Conservation (phyloP, 768 basidiomycete species). For the Lactarius sanguifluus region DNA sequence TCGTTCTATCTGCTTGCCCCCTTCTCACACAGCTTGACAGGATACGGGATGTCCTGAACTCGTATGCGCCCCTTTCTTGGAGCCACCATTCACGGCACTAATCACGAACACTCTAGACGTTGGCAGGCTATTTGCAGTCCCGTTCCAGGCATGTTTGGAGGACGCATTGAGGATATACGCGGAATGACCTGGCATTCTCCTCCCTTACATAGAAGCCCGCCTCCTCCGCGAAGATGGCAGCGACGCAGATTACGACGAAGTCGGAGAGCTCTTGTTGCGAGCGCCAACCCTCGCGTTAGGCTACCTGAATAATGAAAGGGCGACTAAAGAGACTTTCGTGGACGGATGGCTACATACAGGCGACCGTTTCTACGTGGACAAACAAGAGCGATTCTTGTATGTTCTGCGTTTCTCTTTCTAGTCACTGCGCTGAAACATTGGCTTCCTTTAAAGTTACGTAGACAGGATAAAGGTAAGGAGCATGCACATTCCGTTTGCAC, state of each 20-base stretch:
- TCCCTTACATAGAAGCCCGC: slow-evolving; percentile 65
- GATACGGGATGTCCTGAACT: slow-evolving; percentile 26
- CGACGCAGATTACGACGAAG: slow-evolving; percentile 54
- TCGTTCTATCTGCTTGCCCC: background rate
- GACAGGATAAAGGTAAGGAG: slow-evolving; percentile 68
- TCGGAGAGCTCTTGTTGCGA: slow-evolving; percentile 64
- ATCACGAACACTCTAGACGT: slow-evolving; percentile 22
- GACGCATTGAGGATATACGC: slow-evolving; percentile 30
- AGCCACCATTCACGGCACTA: background rate
- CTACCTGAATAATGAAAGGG: slow-evolving; percentile 71
- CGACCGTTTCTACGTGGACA: slow-evolving; percentile 63
- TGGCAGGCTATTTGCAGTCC: slow-evolving; percentile 13
- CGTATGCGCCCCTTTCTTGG: slow-evolving; percentile 13
- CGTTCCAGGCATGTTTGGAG: slow-evolving; percentile 19
- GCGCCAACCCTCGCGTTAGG: slow-evolving; percentile 59
- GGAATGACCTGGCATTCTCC: slow-evolving; percentile 57
- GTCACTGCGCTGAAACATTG: background rate
- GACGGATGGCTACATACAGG: slow-evolving; percentile 77
- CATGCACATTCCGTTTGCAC: background rate
- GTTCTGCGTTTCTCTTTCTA: slow-evolving; percentile 31
- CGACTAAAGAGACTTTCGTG: slow-evolving; percentile 62
- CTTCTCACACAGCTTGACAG: slow-evolving; percentile 3
- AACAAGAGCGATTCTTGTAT: slow-evolving; percentile 64
- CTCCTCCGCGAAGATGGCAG: slow-evolving; percentile 58
- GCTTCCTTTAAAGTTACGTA: slow-evolving; percentile 49